Evolutionary conservation across 176 grass and related monocot species (phyloP).

Genomic region (Aechmea fasciata): DNA sequence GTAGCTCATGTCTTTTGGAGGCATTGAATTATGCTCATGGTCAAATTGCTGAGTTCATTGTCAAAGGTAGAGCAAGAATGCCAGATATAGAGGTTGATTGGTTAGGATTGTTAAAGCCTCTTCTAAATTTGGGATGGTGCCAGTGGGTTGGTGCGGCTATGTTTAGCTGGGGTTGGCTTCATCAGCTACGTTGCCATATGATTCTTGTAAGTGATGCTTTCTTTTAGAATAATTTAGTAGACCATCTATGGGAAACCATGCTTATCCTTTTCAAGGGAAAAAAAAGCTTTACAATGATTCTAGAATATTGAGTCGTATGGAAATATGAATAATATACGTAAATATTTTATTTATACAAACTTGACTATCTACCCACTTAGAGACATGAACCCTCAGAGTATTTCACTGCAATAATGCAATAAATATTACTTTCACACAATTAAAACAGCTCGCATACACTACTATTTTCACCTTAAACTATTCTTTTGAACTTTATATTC

Average conservation of each 20-base stretch:
- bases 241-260: no score
- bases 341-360: no score
- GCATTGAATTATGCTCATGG: constrained; percentile 32
- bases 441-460: no score
- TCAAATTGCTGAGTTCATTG: constrained; percentile 71
- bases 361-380: no score
- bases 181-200: constrained; percentile 67
- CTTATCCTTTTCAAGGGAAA: no score
- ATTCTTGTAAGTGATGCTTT: constrained; percentile 65
- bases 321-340: no score
- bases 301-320: no score
- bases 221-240: background rate
- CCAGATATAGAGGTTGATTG: constrained; percentile 54
- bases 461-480: no score
- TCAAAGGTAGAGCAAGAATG: constrained; percentile 70
- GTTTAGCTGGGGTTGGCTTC: constrained; percentile 76
- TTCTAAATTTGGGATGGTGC: constrained; percentile 56
- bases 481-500: no score
- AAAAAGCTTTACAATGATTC: no score
- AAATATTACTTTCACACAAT: no score
- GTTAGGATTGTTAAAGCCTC: constrained; percentile 46
- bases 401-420: no score
- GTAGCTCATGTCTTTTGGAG: constrained; percentile 62
- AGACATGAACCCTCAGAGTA: background rate
- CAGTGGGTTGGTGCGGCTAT: constrained; percentile 67